Conservation (phyloP, 148 eudicot genomes). For the Camellia japonica region DNA sequence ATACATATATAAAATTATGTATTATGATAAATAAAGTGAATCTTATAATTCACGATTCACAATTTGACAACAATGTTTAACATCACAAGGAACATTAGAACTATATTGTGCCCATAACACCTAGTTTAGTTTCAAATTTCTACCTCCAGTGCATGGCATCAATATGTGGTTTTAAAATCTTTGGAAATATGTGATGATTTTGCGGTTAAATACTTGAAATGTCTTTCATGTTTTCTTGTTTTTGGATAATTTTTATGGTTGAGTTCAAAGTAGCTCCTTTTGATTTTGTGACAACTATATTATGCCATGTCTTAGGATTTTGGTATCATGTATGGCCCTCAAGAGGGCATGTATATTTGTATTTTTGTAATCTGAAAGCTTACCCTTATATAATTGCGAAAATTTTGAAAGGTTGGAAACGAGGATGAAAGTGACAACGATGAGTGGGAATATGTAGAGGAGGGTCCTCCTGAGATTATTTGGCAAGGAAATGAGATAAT, state of each 20-base stretch:
- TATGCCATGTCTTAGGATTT: neutral
- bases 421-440: slow-evolving; percentile 57
- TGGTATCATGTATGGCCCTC: neutral
- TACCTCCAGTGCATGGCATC: neutral
- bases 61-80: too few species aligned
- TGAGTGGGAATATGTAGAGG: slow-evolving; percentile 87
- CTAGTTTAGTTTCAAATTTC: neutral
- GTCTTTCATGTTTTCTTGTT: neutral
- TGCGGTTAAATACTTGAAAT: neutral
- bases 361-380: neutral
- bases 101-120: neutral
- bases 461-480: slow-evolving; percentile 95
- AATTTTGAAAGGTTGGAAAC: slow-evolving; percentile 40
- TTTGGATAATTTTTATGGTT: neutral
- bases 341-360: neutral
- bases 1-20: too few species aligned
- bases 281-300: neutral
- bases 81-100: neutral
- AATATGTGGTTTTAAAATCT: slow-evolving; percentile 3
- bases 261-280: neutral
- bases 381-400: slow-evolving; percentile 8
- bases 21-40: too few species aligned
- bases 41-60: too few species aligned
- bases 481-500: slow-evolving; percentile 98
- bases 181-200: neutral